Evolutionary conservation across 345 rosid genomes (phyloP).

Genomic region (Linum tenue): DNA sequence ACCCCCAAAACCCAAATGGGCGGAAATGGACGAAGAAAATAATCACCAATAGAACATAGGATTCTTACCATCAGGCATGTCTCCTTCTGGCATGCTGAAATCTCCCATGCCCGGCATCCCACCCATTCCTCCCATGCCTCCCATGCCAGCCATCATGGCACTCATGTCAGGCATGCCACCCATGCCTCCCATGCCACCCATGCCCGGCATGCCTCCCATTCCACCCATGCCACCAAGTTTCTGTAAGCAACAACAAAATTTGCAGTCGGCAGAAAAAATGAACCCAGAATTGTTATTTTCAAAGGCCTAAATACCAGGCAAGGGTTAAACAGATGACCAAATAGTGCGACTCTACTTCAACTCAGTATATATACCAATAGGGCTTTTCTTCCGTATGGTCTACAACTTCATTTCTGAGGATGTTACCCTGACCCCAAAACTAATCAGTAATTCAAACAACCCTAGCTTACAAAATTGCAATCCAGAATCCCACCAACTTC

Average conservation of each 20-base stretch:
- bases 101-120: slow-evolving; percentile 25
- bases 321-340: slow-evolving; percentile 3
- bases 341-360: background rate
- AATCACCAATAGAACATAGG: too few species aligned
- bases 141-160: slow-evolving; percentile 18
- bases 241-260: background rate
- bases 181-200: slow-evolving; percentile 35
- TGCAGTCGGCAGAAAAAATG: background rate
- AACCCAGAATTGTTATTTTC: slow-evolving; percentile 27
- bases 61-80: slow-evolving; percentile 18
- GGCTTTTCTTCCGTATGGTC: too few species aligned
- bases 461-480: background rate
- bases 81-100: slow-evolving; percentile 7
- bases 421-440: too few species aligned
- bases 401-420: too few species aligned
- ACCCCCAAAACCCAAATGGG: background rate
- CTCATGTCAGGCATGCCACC: slow-evolving; percentile 30
- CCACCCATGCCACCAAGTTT: slow-evolving; percentile 19
- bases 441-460: too few species aligned
- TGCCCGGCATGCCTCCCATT: slow-evolving; percentile 24
- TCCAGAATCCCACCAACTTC: background rate
- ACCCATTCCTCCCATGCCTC: slow-evolving; percentile 8
- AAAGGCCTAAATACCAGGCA: slow-evolving; percentile 20
- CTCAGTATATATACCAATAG: too few species aligned
- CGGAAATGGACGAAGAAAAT: too few species aligned